phyloP scores from a whole-genome alignment of 257 asterid species.

The Solanum chiquidenum region DNA sequence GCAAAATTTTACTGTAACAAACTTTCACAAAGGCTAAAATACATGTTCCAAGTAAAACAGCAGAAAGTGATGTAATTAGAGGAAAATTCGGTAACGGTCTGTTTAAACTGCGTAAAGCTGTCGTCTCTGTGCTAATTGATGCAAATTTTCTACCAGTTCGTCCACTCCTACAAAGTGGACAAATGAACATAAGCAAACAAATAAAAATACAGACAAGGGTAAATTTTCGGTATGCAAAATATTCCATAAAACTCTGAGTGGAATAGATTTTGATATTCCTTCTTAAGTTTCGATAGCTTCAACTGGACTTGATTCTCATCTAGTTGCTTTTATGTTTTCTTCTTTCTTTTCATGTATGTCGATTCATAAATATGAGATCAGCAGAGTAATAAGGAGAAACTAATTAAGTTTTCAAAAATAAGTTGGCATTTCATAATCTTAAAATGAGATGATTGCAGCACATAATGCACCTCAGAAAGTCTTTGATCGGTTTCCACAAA shows the following conservation, averaged over 20 bases:
- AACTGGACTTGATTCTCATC: background rate
- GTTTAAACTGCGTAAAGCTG: conserved; percentile 21
- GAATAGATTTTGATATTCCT: background rate
- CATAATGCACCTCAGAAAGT: conserved; percentile 46
- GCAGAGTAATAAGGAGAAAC: background rate
- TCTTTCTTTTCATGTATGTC: background rate
- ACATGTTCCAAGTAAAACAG: conserved; percentile 25
- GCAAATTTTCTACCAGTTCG: conserved; percentile 69
- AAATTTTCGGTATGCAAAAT: background rate
- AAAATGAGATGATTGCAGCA: background rate
- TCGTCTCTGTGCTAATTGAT: conserved; percentile 38
- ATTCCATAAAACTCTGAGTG: background rate
- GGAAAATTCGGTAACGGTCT: conserved; percentile 23
- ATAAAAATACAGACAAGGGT: background rate
- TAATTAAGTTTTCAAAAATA: background rate
- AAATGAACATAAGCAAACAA: background rate
- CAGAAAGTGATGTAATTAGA: conserved; percentile 21
- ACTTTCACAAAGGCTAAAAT: conserved; percentile 24
- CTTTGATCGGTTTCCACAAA: conserved; percentile 67
- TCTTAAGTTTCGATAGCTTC: background rate
- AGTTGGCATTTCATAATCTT: background rate
- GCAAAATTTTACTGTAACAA: conserved; percentile 12
- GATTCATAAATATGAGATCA: background rate
- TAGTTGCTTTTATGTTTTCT: background rate
- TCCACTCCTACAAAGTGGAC: conserved; percentile 37